phyloP scores from a whole-genome alignment of 2,329 filamentous ascomycete genomes.

The Tolypocladium endophyticum region DNA sequence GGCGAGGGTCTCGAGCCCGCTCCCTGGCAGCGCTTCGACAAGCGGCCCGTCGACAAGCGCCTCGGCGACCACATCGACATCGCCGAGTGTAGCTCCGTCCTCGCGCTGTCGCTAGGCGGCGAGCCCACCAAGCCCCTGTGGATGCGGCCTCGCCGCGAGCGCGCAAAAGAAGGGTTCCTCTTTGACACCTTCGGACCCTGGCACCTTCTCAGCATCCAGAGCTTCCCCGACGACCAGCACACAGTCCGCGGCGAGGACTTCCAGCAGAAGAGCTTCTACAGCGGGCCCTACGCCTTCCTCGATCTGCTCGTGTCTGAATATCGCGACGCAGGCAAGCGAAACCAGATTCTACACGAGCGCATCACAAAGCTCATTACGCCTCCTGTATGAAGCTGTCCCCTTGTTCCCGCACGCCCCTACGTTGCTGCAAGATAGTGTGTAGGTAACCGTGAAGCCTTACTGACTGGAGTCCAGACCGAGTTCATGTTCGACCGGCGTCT shows the following conservation, averaged over 20 bases:
- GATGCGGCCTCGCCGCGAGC: conserved; percentile 36
- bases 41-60: conserved; percentile 25
- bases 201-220: conserved; percentile 48
- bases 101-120: conserved; percentile 47
- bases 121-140: conserved; percentile 36
- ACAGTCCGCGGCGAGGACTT: conserved; percentile 45
- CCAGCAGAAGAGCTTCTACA: conserved; percentile 42
- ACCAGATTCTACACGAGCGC: conserved; percentile 42
- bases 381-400: conserved; percentile 24
- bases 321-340: conserved; percentile 47
- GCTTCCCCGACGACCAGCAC: conserved; percentile 47
- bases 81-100: conserved; percentile 46
- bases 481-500: conserved; percentile 49
- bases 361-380: conserved; percentile 51
- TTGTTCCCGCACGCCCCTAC: neutral
- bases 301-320: conserved; percentile 49
- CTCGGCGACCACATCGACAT: conserved; percentile 44
- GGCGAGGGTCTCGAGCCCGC: conserved; percentile 44
- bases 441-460: neutral
- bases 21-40: conserved; percentile 48
- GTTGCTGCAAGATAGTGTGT: neutral
- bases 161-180: conserved; percentile 37
- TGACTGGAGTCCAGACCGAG: conserved; percentile 20
- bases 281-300: conserved; percentile 51
- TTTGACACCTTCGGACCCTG: conserved; percentile 50